Percentiles rank a stretch among this genome's conserved stretches.
These are phyloP conservation scores for Onygena corvina DNA, from an alignment of 2,329 filamentous ascomycete genomes.

Conservation along the genomic window DNA sequence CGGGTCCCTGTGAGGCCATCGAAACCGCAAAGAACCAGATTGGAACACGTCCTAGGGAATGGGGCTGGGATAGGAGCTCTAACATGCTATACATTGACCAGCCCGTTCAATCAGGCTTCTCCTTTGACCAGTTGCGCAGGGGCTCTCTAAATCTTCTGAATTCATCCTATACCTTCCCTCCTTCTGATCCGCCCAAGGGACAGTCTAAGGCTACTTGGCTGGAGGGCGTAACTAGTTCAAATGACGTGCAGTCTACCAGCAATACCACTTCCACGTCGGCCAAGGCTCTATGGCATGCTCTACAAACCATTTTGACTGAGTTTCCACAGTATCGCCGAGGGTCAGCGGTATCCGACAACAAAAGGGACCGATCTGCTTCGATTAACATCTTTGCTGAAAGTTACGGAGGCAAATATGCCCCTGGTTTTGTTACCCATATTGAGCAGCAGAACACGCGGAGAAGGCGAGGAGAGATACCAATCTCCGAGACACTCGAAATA, in stretches of 20 bases:
- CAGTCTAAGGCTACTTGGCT: neutral
- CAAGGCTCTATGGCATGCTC: conserved; percentile 2
- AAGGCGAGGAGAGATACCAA: neutral
- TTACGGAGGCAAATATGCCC: conserved; percentile 34
- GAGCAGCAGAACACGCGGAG: neutral
- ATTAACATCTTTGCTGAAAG: conserved; percentile 30
- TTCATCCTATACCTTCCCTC: conserved; percentile 1
- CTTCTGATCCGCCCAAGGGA: neutral
- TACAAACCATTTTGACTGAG: conserved; percentile 48
- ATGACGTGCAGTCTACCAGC: conserved; percentile 24
- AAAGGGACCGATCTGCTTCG: conserved; percentile 31
- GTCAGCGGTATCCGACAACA: conserved; percentile 12
- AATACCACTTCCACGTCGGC: conserved; percentile 2
- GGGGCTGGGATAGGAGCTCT: conserved; percentile 48
- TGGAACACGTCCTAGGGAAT: conserved; percentile 43
- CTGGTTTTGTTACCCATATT: conserved; percentile 1
- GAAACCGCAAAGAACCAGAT: conserved; percentile 38
- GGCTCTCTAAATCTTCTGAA: conserved; percentile 4
- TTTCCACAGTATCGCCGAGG: conserved; percentile 37
- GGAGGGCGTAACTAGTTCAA: neutral
- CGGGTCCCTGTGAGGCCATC: conserved; percentile 41
- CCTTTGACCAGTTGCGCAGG: conserved; percentile 27
- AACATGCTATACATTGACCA: conserved; percentile 63
- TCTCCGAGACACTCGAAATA: neutral
- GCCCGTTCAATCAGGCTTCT: conserved; percentile 43